phyloP scores from a whole-genome alignment of 2,329 filamentous ascomycete genomes.

The Calonectria henricotiae region DNA sequence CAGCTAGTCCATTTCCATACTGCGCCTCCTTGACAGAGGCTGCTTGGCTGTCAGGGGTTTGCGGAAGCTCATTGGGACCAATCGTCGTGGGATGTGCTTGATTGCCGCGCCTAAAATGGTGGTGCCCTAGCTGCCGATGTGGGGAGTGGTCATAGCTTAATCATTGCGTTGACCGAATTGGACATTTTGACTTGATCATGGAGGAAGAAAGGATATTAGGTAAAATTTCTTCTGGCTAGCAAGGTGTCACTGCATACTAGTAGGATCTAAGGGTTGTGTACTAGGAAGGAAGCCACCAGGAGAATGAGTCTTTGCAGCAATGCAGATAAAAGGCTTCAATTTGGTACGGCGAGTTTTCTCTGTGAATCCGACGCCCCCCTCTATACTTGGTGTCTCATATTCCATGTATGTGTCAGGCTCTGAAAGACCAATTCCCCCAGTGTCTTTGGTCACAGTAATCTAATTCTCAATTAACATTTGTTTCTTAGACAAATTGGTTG shows the following conservation, averaged over 20 bases:
- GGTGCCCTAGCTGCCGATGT: slow-evolving; percentile 12
- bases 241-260: neutral
- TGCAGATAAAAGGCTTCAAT: neutral
- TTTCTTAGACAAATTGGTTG: too few relatives aligned
- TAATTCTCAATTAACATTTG: too few relatives aligned
- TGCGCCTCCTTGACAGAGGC: slow-evolving; percentile 46
- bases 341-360: neutral
- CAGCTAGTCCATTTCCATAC: slow-evolving; percentile 43
- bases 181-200: neutral
- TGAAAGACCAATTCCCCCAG: too few relatives aligned
- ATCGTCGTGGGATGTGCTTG: slow-evolving; percentile 27
- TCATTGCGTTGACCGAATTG: slow-evolving; percentile 8
- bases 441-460: too few relatives aligned
- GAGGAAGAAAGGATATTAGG: neutral
- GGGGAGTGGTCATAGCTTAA: slow-evolving; percentile 25
- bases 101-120: slow-evolving; percentile 32
- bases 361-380: neutral
- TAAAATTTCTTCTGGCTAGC: neutral
- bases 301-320: neutral
- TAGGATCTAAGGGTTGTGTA: neutral
- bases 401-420: too few relatives aligned
- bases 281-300: neutral
- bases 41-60: slow-evolving; percentile 54
- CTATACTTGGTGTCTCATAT: neutral
- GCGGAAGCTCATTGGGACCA: slow-evolving; percentile 43